Percentiles rank a stretch among this genome's conserved stretches.
These are phyloP conservation scores for Talaromyces amestolkiae DNA, from an alignment of 2,329 filamentous ascomycete genomes.

Conservation along the genomic window DNA sequence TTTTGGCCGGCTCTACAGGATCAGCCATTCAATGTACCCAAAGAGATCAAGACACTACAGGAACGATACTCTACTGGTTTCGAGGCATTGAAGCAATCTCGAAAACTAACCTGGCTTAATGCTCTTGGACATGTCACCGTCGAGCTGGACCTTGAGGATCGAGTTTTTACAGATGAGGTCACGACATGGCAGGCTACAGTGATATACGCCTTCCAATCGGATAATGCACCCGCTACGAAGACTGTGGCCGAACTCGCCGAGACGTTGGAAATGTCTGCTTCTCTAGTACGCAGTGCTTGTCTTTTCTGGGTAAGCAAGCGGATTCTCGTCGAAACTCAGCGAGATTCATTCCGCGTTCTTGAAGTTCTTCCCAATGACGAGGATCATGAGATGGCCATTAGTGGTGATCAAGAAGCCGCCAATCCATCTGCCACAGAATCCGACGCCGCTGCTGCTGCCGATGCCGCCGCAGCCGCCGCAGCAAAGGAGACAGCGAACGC, in stretches of 20 bases:
- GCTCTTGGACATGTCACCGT: slow-evolving; percentile 77
- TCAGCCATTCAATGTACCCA: slow-evolving; percentile 48
- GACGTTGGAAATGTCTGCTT: slow-evolving; percentile 54
- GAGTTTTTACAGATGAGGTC: slow-evolving; percentile 66
- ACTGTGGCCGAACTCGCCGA: slow-evolving; percentile 46
- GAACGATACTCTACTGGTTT: slow-evolving; percentile 72
- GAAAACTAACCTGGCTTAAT: slow-evolving; percentile 86
- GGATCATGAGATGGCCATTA: slow-evolving; percentile 23
- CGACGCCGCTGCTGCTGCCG: slow-evolving; percentile 39
- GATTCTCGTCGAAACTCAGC: slow-evolving; percentile 48
- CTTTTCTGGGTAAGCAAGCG: slow-evolving; percentile 62
- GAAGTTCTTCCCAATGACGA: slow-evolving; percentile 49
- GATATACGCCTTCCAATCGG: slow-evolving; percentile 73
- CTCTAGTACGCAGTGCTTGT: slow-evolving; percentile 59
- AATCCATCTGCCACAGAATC: slow-evolving; percentile 28
- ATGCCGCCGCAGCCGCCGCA: slow-evolving; percentile 42
- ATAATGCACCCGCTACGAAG: slow-evolving; percentile 36
- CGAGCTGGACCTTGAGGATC: slow-evolving; percentile 78
- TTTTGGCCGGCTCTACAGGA: slow-evolving; percentile 83
- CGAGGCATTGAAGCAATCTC: slow-evolving; percentile 73
- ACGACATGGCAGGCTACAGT: slow-evolving; percentile 86
- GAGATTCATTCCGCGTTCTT: slow-evolving; percentile 56
- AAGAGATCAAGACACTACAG: slow-evolving; percentile 56
- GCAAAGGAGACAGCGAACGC: slow-evolving; percentile 51
- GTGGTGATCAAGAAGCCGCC: slow-evolving; percentile 23